Conservation (phyloP, 768 basidiomycete species). For the Kockovaella imperatae region DNA sequence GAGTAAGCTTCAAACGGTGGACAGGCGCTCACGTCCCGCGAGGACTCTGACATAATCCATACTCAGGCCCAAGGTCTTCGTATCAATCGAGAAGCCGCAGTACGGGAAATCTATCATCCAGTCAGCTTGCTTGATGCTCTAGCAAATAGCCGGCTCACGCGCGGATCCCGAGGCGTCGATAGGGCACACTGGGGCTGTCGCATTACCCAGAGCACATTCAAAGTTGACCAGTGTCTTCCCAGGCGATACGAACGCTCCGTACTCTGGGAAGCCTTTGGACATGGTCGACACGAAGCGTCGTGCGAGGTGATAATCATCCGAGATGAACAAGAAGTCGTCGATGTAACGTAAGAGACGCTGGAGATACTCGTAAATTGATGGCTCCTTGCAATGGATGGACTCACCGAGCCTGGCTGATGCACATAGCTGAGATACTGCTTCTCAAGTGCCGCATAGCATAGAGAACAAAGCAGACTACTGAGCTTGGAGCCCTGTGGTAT, state of each 20-base stretch:
- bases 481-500: conserved; percentile 97
- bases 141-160: conserved; percentile 35
- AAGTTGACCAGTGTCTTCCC: conserved; percentile 90
- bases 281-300: conserved; percentile 65
- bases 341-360: conserved; percentile 75
- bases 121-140: neutral
- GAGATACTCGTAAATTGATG: neutral
- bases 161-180: neutral
- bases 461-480: conserved; percentile 84
- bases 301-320: conserved; percentile 59
- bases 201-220: conserved; percentile 37
- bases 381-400: conserved; percentile 24
- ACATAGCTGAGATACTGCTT: conserved; percentile 51
- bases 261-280: conserved; percentile 79
- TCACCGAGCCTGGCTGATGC: conserved; percentile 57
- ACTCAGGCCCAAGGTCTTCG: conserved; percentile 64
- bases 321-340: conserved; percentile 91
- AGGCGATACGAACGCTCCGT: conserved; percentile 80
- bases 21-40: conserved; percentile 51
- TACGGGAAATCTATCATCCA: conserved; percentile 70
- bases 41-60: conserved; percentile 69
- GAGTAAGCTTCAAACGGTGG: neutral
- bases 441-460: conserved; percentile 92
- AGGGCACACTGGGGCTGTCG: conserved; percentile 16
- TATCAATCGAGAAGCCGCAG: conserved; percentile 81